These are phyloP conservation scores for Ascochyta koolunga DNA, from an alignment of 2,329 filamentous ascomycete species.

Conservation along the genomic window DNA sequence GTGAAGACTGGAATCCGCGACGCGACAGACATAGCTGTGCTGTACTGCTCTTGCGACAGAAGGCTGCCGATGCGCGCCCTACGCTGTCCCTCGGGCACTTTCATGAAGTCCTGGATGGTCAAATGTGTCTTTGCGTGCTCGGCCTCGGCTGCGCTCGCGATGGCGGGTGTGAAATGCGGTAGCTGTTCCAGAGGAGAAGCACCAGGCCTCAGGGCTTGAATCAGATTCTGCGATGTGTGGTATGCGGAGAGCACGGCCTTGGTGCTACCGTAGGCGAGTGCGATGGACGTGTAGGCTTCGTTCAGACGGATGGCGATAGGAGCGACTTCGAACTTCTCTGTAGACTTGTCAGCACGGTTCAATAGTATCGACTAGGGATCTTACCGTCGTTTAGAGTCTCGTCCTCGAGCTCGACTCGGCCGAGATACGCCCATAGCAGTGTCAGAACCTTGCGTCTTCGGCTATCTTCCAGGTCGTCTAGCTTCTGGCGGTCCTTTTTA, in stretches of 20 bases:
- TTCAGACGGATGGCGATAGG: constrained; percentile 85
- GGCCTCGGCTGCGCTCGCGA: constrained; percentile 71
- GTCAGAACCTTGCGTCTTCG: constrained; percentile 84
- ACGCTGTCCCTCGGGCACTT: constrained; percentile 75
- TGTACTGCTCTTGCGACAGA: constrained; percentile 77
- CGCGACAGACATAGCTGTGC: constrained; percentile 75
- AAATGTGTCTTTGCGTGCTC: constrained; percentile 68
- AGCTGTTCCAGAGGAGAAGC: constrained; percentile 90
- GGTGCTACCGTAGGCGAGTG: constrained; percentile 85
- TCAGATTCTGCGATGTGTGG: constrained; percentile 80
- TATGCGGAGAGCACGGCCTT: constrained; percentile 82
- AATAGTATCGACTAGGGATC: neutral
- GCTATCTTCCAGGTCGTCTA: constrained; percentile 81
- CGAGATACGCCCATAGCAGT: constrained; percentile 93
- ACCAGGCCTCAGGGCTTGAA: constrained; percentile 85
- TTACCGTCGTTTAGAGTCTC: constrained; percentile 70
- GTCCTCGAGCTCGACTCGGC: constrained; percentile 84
- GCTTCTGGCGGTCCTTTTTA: constrained; percentile 73
- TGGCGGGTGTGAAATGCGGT: constrained; percentile 76
- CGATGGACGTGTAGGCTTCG: constrained; percentile 84
- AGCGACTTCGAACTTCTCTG: constrained; percentile 84
- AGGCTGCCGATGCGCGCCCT: constrained; percentile 73
- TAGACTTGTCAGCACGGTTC: constrained; percentile 19
- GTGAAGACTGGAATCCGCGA: constrained; percentile 82
- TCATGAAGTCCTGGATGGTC: constrained; percentile 87